Evolutionary conservation across 1,139 yeast genomes (phyloP), one percentile per base, ranked within the genome.

Genomic region (Sugiyamaella novakii): DNA sequence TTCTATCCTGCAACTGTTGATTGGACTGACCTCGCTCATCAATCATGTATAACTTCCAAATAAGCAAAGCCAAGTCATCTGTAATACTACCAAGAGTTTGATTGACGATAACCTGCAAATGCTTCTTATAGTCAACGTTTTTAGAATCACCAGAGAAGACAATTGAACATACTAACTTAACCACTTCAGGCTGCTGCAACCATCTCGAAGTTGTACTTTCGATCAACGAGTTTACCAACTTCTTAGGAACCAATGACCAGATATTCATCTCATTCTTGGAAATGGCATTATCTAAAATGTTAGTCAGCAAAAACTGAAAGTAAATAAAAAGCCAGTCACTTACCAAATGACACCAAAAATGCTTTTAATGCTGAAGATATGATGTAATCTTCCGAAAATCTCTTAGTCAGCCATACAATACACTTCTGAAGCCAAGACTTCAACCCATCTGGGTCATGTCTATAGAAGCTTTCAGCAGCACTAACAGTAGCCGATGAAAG

Each of bases 21-120:
- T 72, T 79, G 0, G 88, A 73, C 50, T 78, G 77, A 36, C 72
- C 71, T 0, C 71, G 58, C 2, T 72, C 66, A 58, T 84, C 79
- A 48, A 75, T 63, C 33, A 44, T 35, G 50, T 56, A 64, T 19
- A 67, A 54, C 25, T 57, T 59, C 57, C 62, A 63, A 2, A 66
- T 48, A 3, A 61, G 47, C 14, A 59, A 41, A 1, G 60, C 56
- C 6, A 52, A 15, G 28, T 36, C 30, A 36, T 55, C 51, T 15
- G 51, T 22, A 38, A 21, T 43, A 27, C 50, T 43, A 2, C 34
- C 35, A 18, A 33, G n/a, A 17, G 22, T 12, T 5, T 74, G 76
- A 57, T 81, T 82, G 59, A 78, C 79, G 15, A 84, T 58, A 41
- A 84, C 71, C 59, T 87, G 95, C n/a, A 87, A 67, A 38, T 82